Percentiles rank a stretch among this genome's conserved stretches.
Evolutionary conservation across 768 basidiomycete species (phyloP).

Genomic region (Boletus reticulatus): DNA sequence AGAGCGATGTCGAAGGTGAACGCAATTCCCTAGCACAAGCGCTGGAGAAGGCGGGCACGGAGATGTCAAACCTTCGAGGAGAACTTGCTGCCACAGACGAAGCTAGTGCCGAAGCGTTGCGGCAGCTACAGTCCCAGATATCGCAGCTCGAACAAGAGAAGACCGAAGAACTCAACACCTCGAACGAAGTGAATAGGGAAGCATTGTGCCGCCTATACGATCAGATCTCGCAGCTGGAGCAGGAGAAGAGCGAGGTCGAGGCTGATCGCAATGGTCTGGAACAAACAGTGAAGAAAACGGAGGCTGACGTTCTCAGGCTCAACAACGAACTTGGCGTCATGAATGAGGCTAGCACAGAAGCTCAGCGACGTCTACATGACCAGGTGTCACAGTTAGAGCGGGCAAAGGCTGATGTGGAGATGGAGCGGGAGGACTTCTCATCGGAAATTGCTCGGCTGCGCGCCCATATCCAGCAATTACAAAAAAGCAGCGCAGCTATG

Average conservation of each 20-base stretch:
- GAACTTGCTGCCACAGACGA: conserved; percentile 40
- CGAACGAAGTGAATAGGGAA: conserved; percentile 41
- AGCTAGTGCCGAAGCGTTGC: conserved; percentile 69
- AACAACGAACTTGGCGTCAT: conserved; percentile 43
- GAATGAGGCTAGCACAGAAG: conserved; percentile 38
- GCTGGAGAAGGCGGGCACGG: background rate
- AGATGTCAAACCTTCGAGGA: background rate
- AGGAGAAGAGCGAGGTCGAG: conserved; percentile 57
- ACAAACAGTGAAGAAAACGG: conserved; percentile 41
- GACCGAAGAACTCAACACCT: conserved; percentile 41
- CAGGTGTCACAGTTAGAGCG: conserved; percentile 9
- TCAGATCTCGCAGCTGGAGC: conserved; percentile 11
- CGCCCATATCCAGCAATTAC: conserved; percentile 63
- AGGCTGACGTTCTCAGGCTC: conserved; percentile 29
- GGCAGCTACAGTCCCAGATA: conserved; percentile 76
- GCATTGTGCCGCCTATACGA: conserved; percentile 28
- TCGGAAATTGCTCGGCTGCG: conserved; percentile 61
- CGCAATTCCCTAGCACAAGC: conserved; percentile 36
- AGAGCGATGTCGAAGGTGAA: conserved; percentile 45
- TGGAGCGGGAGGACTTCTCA: conserved; percentile 28
- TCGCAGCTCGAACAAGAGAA: conserved; percentile 64
- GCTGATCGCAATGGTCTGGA: conserved; percentile 31
- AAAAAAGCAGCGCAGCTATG: conserved; percentile 81
- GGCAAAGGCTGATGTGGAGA: conserved; percentile 60
- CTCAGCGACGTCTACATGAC: conserved; percentile 29